These are phyloP conservation scores for Solanum sitiens DNA, from an alignment of 257 asterid genomes.

Conservation along the genomic window DNA sequence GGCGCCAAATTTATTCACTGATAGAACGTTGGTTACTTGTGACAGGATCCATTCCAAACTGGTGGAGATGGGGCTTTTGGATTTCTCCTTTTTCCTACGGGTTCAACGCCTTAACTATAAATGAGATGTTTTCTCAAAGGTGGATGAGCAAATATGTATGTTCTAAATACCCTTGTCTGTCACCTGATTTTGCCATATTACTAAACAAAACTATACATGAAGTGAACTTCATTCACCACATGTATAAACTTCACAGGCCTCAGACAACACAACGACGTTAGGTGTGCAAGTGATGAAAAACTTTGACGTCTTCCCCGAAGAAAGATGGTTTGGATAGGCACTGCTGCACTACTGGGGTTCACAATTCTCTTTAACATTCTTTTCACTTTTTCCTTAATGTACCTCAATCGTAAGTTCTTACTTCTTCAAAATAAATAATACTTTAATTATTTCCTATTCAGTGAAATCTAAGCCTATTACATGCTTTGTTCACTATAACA, in stretches of 20 bases:
- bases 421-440: not conserved
- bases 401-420: slow-evolving; percentile 9
- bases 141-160: slow-evolving; percentile 59
- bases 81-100: slow-evolving; percentile 50
- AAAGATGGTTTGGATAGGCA: slow-evolving; percentile 58
- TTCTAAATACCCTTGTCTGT: not conserved
- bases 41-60: slow-evolving; percentile 48
- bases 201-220: not conserved
- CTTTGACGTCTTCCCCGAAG: slow-evolving; percentile 29
- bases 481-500: not conserved
- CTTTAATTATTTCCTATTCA: not conserved
- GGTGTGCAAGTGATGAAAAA: slow-evolving; percentile 37
- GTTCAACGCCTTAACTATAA: slow-evolving; percentile 46
- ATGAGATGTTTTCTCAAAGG: slow-evolving; percentile 55
- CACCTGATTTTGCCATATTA: not conserved
- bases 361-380: slow-evolving; percentile 46
- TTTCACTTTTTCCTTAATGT: slow-evolving; percentile 54
- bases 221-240: not conserved
- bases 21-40: not conserved
- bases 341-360: slow-evolving; percentile 48
- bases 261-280: slow-evolving; percentile 26
- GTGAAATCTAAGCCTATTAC: not conserved
- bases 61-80: slow-evolving; percentile 81
- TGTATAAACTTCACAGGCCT: slow-evolving; percentile 17
- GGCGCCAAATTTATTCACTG: not conserved